Evolutionary conservation across 2,329 filamentous ascomycete species (phyloP), one percentile per base, ranked within the genome.

Genomic region (Davidsoniella australis): DNA sequence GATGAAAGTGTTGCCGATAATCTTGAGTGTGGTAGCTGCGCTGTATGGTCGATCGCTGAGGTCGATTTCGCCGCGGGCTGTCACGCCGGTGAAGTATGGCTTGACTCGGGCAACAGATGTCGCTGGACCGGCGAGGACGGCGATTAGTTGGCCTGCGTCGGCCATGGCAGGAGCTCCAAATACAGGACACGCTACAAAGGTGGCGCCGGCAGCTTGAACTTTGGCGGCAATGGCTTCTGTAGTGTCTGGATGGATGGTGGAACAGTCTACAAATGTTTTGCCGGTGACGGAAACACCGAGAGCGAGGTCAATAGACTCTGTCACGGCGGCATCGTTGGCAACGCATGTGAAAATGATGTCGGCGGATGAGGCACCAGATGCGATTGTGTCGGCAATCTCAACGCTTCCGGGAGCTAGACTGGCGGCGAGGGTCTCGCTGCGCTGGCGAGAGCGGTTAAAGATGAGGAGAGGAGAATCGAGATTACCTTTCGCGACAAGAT

Each of bases 1-100:
- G 57, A 94, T 73, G 61, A 94, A 88, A 0, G 82, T 85, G 63
- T 94, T 94, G 51, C 88, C 87, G 8, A 94, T 72, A 17, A 94
- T 69, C 65, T 94, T 91, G 44, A 94, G 68, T 42, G 77, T 73
- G 1, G 78, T 73, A 4, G 86, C 79, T 48, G 77, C 76, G 47
- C 80, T 75, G 45, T 80, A 78, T 1, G 80, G 73, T 62, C 85
- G 73, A 55, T 73, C 77, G 41, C 71, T 70, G 62, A 86, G 80
- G 60, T 89, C 77, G 53, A 93, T 78, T 55, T 78, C 75, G 1
- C 71, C 73, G 33, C 75, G 72, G 2, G 79, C 74, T 58, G 81
- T 84, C 14, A 91, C 83, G 49, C 80, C 82, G 53, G 75, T 77
- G 53, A 80, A 80, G 63, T 79, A 89, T 0, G 82, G 82, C 48